Evolutionary conservation across 345 rosid species (phyloP).

Genomic region (Populus tremula): DNA sequence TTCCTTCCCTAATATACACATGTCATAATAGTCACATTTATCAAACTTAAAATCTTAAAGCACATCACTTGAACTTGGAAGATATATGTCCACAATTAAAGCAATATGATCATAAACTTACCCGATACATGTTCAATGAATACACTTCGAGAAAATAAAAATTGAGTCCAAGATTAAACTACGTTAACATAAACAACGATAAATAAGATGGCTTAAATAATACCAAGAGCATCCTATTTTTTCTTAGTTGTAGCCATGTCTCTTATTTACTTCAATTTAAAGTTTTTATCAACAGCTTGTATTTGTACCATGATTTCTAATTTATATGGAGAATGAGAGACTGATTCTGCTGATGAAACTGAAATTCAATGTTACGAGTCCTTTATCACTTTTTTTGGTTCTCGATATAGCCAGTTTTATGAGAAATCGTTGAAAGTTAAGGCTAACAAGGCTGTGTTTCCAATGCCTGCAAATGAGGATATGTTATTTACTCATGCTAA

Average conservation of each 20-base stretch:
- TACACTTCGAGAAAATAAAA: neutral
- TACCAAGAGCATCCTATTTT: slow-evolving; percentile 94
- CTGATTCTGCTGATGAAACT: too few species aligned
- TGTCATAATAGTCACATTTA: slow-evolving; percentile 10
- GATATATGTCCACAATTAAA: too few species aligned
- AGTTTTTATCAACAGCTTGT: slow-evolving; percentile 69
- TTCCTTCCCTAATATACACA: slow-evolving; percentile 71
- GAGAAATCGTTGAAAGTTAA: slow-evolving; percentile 14
- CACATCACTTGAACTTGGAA: neutral
- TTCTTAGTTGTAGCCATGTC: slow-evolving; percentile 92
- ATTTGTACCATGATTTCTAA: slow-evolving; percentile 31
- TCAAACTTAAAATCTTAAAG: slow-evolving; percentile 9
- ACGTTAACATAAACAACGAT: neutral
- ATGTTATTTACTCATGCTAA: too few species aligned
- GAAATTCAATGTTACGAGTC: too few species aligned
- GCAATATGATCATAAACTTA: too few species aligned
- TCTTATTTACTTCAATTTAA: slow-evolving; percentile 79
- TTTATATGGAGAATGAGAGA: too few species aligned
- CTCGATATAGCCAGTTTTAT: too few species aligned
- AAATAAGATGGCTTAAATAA: neutral
- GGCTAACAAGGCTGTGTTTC: too few species aligned
- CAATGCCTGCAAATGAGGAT: too few species aligned
- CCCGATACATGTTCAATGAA: too few species aligned
- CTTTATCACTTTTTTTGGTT: too few species aligned
- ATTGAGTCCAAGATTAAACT: neutral